Percentiles rank a stretch among this genome's conserved stretches.
phyloP scores from a whole-genome alignment of 148 eudicot species.

The Rhododendron simsii region DNA sequence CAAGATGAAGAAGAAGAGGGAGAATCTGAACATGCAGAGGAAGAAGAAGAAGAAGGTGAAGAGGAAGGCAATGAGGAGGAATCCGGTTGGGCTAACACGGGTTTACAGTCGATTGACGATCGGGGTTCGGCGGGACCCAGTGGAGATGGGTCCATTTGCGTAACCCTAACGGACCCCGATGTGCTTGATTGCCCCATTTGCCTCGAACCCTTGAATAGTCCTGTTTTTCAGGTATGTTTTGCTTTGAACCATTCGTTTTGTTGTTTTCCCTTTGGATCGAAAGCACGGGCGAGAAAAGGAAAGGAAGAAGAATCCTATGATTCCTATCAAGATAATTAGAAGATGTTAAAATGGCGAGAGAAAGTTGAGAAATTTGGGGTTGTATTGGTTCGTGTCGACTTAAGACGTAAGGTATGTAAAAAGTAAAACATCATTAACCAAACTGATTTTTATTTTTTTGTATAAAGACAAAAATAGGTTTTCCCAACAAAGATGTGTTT shows the following conservation, averaged over 20 bases:
- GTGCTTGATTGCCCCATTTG: conserved; percentile 82
- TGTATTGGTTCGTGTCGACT: neutral
- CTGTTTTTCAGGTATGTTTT: conserved; percentile 65
- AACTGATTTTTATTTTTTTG: too few species aligned
- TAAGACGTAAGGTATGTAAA: too few species aligned
- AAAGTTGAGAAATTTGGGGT: neutral
- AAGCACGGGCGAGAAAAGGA: too few species aligned
- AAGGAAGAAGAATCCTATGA: too few species aligned
- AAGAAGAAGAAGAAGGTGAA: neutral
- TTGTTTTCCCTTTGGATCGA: neutral
- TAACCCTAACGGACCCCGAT: conserved; percentile 68
- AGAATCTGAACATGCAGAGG: conserved; percentile 4
- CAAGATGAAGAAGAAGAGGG: neutral
- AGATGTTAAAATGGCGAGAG: neutral
- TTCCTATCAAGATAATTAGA: neutral
- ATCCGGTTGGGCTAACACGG: neutral
- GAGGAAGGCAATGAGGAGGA: neutral
- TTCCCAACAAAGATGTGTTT: neutral
- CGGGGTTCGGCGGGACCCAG: neutral
- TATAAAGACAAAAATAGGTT: too few species aligned
- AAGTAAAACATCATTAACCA: too few species aligned
- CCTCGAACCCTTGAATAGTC: conserved; percentile 46
- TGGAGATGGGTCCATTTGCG: conserved; percentile 23
- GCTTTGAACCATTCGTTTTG: neutral
- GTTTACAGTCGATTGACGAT: neutral